These are phyloP conservation scores for Infundibulicybe gibba DNA, from an alignment of 768 basidiomycete species.

Conservation along the genomic window DNA sequence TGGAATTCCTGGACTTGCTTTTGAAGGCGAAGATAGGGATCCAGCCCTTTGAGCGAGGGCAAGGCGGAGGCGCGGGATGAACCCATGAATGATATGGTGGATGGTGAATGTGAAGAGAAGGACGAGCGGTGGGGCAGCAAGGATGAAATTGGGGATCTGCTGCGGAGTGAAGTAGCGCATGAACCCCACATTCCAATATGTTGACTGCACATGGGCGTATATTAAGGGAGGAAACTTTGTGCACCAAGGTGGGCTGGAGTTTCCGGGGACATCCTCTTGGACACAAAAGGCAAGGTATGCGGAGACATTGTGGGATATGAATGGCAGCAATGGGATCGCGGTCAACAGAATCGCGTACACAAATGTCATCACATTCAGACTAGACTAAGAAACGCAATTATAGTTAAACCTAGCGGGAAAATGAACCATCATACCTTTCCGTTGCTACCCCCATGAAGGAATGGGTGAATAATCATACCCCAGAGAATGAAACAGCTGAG, in stretches of 20 bases:
- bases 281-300: constrained; percentile 71
- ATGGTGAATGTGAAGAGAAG: constrained; percentile 41
- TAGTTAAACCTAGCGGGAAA: constrained; percentile 1
- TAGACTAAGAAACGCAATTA: constrained; percentile 25
- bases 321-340: constrained; percentile 55
- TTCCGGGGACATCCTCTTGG: constrained; percentile 1
- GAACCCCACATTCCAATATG: constrained; percentile 88
- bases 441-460: constrained; percentile 22
- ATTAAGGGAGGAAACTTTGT: constrained; percentile 53
- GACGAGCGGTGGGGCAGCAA: constrained; percentile 68
- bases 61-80: constrained; percentile 2
- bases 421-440: constrained; percentile 23
- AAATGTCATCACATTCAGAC: constrained; percentile 20
- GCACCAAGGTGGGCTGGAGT: constrained; percentile 60
- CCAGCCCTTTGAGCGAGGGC: not conserved
- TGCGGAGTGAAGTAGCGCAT: constrained; percentile 80
- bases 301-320: constrained; percentile 63
- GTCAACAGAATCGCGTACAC: constrained; percentile 35
- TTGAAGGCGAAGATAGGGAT: constrained; percentile 13
- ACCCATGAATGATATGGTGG: constrained; percentile 22
- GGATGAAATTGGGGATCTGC: constrained; percentile 87
- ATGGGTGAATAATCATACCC: constrained; percentile 59
- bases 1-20: no score
- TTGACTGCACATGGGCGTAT: constrained; percentile 77
- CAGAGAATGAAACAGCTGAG: constrained; percentile 78